Conservation (phyloP, 1,284 basidiomycete genomes). For the Trametes sp. region DNA sequence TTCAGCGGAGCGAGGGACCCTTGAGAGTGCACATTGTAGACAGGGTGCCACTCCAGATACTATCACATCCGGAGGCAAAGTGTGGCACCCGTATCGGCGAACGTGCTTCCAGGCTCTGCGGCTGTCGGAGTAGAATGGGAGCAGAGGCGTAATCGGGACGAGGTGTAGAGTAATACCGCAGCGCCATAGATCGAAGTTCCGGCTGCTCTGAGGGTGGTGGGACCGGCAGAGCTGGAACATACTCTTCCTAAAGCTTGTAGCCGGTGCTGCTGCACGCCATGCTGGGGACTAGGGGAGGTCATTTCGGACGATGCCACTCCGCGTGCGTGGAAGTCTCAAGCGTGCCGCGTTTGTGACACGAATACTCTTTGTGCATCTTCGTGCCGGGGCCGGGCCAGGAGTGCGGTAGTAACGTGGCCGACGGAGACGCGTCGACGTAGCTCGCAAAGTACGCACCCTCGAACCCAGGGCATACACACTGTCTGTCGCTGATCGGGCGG, state of each 20-base stretch:
- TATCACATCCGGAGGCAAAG: constrained; percentile 8
- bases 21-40: constrained; percentile 12
- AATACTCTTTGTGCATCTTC: background rate
- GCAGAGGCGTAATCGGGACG: background rate
- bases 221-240: background rate
- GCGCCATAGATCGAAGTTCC: background rate
- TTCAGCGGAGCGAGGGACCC: constrained; percentile 19
- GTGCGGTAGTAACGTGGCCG: background rate
- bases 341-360: constrained; percentile 1
- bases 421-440: constrained; percentile 1
- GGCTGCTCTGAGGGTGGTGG: background rate
- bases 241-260: constrained; percentile 14
- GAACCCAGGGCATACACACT: constrained; percentile 11
- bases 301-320: background rate
- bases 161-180: background rate
- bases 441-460: constrained; percentile 15
- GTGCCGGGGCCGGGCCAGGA: constrained; percentile 7
- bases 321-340: background rate
- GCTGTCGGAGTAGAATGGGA: background rate
- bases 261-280: background rate
- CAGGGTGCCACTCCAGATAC: constrained; percentile 13
- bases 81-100: constrained; percentile 4
- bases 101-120: background rate
- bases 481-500: constrained; percentile 20
- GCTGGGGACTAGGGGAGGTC: background rate